These are phyloP conservation scores for Botryotinia convoluta DNA, from an alignment of 2,329 filamentous ascomycete genomes.

Conservation along the genomic window DNA sequence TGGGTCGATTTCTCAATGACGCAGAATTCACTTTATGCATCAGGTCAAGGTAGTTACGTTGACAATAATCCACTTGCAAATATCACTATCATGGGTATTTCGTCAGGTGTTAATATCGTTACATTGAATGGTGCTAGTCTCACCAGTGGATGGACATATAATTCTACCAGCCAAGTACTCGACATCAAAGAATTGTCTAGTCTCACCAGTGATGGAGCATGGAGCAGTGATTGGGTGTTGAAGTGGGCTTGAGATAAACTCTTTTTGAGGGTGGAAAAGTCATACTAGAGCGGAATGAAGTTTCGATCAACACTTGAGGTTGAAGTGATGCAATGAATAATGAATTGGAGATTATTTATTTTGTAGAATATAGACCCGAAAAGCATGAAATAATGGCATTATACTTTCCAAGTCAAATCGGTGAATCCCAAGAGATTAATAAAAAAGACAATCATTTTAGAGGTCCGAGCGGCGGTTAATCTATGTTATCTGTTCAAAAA, in stretches of 20 bases:
- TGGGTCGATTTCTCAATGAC: constrained; percentile 51
- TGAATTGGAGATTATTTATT: background rate
- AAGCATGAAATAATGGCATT: background rate
- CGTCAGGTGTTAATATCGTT: constrained; percentile 44
- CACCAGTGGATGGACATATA: constrained; percentile 47
- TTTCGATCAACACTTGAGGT: background rate
- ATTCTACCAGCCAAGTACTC: constrained; percentile 48
- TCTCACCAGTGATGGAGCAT: constrained; percentile 54
- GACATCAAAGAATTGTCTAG: constrained; percentile 49
- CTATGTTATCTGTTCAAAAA: background rate
- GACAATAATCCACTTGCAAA: constrained; percentile 59
- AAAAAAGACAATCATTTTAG: background rate
- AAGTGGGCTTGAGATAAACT: constrained; percentile 44
- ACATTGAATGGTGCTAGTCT: constrained; percentile 51
- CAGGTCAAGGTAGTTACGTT: constrained; percentile 50
- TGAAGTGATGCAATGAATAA: background rate
- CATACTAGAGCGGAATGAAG: background rate
- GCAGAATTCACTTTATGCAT: constrained; percentile 47
- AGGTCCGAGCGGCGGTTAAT: background rate
- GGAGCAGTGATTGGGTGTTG: constrained; percentile 55
- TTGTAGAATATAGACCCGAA: background rate
- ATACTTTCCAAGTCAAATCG: background rate
- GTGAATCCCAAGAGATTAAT: background rate
- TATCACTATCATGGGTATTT: constrained; percentile 61
- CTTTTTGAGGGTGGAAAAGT: background rate